Evolutionary conservation across 495 filamentous ascomycete genomes (phyloP), one percentile per base, ranked within the genome.

Genomic region (Talaromyces liani): DNA sequence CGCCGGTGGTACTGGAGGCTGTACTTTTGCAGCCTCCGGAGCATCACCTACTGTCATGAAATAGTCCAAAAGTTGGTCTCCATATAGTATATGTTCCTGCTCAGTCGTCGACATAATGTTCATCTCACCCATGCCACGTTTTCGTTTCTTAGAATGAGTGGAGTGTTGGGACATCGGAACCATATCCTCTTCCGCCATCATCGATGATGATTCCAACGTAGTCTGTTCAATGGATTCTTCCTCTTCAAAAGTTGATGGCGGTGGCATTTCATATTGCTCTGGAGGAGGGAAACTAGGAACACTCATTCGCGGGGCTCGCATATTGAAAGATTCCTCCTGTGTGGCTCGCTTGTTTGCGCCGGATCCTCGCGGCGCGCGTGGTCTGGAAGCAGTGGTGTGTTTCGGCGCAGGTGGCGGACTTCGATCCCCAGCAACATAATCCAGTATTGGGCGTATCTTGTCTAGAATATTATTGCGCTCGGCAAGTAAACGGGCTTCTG

Each of bases 371-470:
- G 68, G 63, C 29, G 68, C 67, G 69, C 87, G 85, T 75, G 78
- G 90, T 78, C 84, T 91, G 75, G 83, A 88, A 73, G 78, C 75
- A 20, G 83, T 82, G 9, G 91, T 89, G 78, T 98, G 94, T 73
- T 96, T 93, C 10, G 94, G 94, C 0, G 94, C 94, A 29, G 92
- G 92, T 25, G 94, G 94, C 22, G 94, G 94, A 69, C 90, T 97
- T 65, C 87, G 83, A 66, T 89, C 87, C 36, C 92, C 92, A 7
- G 92, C 87, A 6, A 87, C 83, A 68, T 86, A 98, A 72, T 97
- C 91, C 76, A 98, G 94, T 65, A 98, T 94, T 36, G 91, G 85
- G 41, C 81, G 80, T 36, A 98, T 78, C 65, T 91, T 90, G 9
- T 92, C 86, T 55, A 92, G 85, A 58, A 97, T 84, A 61, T 88